Evolutionary conservation across 106 monocot species (phyloP).

Genomic region (Dactylorhiza incarnata): DNA sequence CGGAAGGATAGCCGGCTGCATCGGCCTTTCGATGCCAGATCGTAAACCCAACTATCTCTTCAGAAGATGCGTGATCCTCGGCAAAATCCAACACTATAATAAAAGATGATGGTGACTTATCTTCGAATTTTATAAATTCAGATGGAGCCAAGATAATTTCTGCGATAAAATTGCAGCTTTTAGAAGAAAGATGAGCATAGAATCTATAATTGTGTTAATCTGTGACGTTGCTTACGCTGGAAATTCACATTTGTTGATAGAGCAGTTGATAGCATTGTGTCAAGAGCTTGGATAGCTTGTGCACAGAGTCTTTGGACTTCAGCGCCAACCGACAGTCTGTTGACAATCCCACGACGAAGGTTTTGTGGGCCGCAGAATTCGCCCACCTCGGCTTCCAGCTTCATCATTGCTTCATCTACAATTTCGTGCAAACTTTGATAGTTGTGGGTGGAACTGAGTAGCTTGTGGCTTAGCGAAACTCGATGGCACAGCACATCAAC

Average conservation of each 20-base stretch:
- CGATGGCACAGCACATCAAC: slow-evolving; percentile 69
- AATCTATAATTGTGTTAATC: neutral
- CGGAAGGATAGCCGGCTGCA: slow-evolving; percentile 22
- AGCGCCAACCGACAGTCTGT: slow-evolving; percentile 68
- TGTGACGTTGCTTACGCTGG: slow-evolving; percentile 21
- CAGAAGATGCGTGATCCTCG: neutral
- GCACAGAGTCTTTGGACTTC: slow-evolving; percentile 86
- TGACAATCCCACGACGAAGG: slow-evolving; percentile 72
- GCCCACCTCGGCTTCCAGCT: slow-evolving; percentile 76
- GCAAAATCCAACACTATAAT: slow-evolving; percentile 23
- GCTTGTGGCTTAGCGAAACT: slow-evolving; percentile 57
- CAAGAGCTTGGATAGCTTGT: slow-evolving; percentile 30
- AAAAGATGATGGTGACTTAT: slow-evolving; percentile 34
- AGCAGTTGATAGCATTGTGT: slow-evolving; percentile 22
- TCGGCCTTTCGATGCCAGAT: slow-evolving; percentile 38
- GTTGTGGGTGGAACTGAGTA: slow-evolving; percentile 48
- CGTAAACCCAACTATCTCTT: slow-evolving; percentile 23
- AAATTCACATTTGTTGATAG: neutral
- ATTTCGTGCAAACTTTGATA: slow-evolving; percentile 51
- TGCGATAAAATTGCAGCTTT: neutral
- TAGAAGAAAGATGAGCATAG: neutral
- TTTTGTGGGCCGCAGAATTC: slow-evolving; percentile 34
- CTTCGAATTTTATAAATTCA: slow-evolving; percentile 35
- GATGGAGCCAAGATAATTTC: slow-evolving; percentile 5
- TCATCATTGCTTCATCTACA: slow-evolving; percentile 54